phyloP scores from a whole-genome alignment of 139 green algal species.

The Tetratostichococcus sp. region DNA sequence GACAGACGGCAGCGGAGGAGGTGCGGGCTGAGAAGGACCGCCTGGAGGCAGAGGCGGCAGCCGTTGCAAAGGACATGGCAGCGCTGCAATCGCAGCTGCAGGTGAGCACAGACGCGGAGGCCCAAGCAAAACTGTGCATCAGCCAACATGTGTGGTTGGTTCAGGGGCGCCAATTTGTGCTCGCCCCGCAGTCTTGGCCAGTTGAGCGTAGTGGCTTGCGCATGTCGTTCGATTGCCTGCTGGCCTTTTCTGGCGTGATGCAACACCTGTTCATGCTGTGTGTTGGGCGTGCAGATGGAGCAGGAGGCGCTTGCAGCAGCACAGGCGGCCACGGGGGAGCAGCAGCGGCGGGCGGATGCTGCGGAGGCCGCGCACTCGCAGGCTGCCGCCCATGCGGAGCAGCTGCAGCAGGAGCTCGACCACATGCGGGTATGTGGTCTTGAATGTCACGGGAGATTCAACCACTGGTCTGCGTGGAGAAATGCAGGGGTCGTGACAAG shows the following conservation, averaged over 20 bases:
- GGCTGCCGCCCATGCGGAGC: no score
- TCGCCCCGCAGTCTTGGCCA: no score
- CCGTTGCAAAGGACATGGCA: conserved; percentile 11
- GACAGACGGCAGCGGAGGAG: conserved; percentile 33
- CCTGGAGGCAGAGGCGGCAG: neutral
- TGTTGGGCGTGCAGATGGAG: neutral
- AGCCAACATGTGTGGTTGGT: no score
- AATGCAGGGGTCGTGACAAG: no score
- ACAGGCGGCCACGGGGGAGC: neutral
- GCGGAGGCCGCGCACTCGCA: neutral
- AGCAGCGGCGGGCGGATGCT: neutral
- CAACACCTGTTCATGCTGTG: no score
- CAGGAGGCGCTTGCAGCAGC: neutral
- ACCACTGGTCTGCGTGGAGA: no score
- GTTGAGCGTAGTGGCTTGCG: no score
- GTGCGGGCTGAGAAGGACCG: neutral
- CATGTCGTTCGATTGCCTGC: no score
- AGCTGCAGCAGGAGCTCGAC: neutral
- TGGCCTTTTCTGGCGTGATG: no score
- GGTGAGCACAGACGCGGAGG: neutral
- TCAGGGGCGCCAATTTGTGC: no score
- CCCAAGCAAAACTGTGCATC: no score
- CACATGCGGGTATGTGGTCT: neutral
- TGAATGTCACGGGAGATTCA: neutral
- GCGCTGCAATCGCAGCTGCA: conserved; percentile 6